A percentile compares a stretch with the other conserved stretches of the same genome.
Conservation (phyloP, 805 yeast species). For the Yarrowia hollandica region DNA sequence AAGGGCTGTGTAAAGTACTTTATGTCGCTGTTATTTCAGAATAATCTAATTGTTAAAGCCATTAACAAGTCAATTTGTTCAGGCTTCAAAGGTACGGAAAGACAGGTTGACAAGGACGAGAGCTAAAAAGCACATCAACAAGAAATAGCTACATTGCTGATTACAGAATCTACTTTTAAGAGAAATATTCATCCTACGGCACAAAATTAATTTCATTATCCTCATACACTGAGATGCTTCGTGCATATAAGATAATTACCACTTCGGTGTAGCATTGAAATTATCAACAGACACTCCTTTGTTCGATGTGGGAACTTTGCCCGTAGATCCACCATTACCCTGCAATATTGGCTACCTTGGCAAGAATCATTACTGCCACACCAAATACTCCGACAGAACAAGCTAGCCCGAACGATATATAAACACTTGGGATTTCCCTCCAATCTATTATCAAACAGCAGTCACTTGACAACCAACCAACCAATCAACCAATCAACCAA, state of each 20-base stretch:
- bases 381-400: neutral
- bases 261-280: neutral
- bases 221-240: neutral
- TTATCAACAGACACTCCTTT: neutral
- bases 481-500: slow-evolving; percentile 1
- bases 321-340: neutral
- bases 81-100: neutral
- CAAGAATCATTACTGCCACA: neutral
- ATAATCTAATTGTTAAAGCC: no score
- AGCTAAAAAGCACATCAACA: neutral
- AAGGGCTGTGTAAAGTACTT: neutral
- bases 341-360: neutral
- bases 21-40: neutral
- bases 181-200: no score
- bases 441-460: slow-evolving; percentile 1
- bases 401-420: neutral
- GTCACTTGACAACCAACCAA: neutral
- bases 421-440: neutral
- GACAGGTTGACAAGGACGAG: neutral
- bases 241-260: neutral
- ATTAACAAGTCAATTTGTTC: no score
- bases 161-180: no score
- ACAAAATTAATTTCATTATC: no score
- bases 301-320: neutral
- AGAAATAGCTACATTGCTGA: no score